Evolutionary conservation across 2,329 filamentous ascomycete species (phyloP).

Genomic region (Colletotrichum agaves): DNA sequence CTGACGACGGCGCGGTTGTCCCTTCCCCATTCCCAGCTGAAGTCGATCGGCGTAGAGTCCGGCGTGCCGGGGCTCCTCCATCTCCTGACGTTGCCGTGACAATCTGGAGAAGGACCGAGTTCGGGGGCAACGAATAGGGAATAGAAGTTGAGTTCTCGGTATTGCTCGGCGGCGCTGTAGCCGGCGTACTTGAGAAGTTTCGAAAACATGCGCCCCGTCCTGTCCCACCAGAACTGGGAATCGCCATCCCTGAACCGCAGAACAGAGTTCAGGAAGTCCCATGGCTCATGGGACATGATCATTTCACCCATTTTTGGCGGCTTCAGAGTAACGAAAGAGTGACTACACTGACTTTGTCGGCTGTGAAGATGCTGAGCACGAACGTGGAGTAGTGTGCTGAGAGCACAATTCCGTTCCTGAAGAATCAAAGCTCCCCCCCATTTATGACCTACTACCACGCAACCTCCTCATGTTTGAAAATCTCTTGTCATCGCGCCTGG

Average conservation of each 20-base stretch:
- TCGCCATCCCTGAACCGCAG: constrained; percentile 32
- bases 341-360: not conserved
- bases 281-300: constrained; percentile 31
- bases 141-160: constrained; percentile 35
- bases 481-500: not conserved
- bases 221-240: constrained; percentile 35
- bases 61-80: constrained; percentile 32
- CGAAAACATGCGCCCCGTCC: constrained; percentile 32
- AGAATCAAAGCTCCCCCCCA: not conserved
- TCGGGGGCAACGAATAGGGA: constrained; percentile 35
- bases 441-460: constrained; percentile 9
- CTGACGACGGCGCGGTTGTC: constrained; percentile 16
- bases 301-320: constrained; percentile 31
- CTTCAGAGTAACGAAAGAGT: not conserved
- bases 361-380: not conserved
- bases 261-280: constrained; percentile 34
- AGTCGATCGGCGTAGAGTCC: constrained; percentile 33
- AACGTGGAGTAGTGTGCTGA: not conserved
- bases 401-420: not conserved
- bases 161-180: constrained; percentile 31
- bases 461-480: not conserved
- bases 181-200: constrained; percentile 30
- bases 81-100: constrained; percentile 26
- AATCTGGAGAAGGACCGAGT: constrained; percentile 30
- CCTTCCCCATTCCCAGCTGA: constrained; percentile 34